phyloP scores from a whole-genome alignment of 495 filamentous ascomycete species.

The Amorphotheca resinae region DNA sequence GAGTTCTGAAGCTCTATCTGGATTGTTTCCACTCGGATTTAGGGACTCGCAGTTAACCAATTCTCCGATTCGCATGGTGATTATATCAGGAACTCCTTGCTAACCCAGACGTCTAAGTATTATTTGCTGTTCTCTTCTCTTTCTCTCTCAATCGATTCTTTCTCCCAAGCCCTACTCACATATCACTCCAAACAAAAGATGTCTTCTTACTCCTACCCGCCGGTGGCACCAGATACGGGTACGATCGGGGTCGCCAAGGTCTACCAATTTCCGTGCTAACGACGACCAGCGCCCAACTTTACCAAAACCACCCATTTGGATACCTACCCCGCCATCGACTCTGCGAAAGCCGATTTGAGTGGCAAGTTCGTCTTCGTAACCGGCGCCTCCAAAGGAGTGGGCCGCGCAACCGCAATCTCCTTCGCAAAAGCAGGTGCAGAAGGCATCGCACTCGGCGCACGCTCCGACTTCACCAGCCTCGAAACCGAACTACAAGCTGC shows the following conservation, averaged over 20 bases:
- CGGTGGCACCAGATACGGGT: background rate
- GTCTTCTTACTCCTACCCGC: background rate
- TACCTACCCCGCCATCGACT: constrained; percentile 33
- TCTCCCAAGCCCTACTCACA: background rate
- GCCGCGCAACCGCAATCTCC: constrained; percentile 29
- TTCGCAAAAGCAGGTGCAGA: constrained; percentile 32
- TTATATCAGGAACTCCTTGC: too few relatives aligned
- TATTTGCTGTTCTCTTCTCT: too few relatives aligned
- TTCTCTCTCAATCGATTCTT: too few relatives aligned
- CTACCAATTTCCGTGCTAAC: background rate
- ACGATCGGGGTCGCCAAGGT: background rate
- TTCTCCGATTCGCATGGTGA: too few relatives aligned
- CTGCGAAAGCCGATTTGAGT: constrained; percentile 2
- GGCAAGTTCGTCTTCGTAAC: constrained; percentile 32
- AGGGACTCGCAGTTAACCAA: too few relatives aligned
- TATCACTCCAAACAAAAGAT: background rate
- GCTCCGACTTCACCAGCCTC: constrained; percentile 25
- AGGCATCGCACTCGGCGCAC: constrained; percentile 28
- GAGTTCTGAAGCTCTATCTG: too few relatives aligned
- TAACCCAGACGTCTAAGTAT: too few relatives aligned
- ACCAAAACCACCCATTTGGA: constrained; percentile 22
- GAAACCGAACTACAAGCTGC: constrained; percentile 26
- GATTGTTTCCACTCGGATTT: too few relatives aligned
- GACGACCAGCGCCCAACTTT: background rate
- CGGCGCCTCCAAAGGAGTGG: constrained; percentile 39